Conservation (phyloP, 257 asterid species). For the Plantago elongata region DNA sequence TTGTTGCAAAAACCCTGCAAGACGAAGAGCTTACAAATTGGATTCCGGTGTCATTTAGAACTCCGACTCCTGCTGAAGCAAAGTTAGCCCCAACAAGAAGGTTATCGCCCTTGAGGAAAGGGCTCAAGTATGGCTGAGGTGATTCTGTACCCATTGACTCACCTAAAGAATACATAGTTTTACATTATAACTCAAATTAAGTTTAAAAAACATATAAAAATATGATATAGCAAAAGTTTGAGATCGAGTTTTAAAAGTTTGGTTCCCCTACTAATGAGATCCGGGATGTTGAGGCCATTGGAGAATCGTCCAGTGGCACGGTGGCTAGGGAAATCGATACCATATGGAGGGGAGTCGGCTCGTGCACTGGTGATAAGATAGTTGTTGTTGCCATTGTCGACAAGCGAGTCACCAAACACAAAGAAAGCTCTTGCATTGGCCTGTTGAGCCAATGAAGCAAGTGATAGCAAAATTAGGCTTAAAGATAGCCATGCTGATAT, state of each 20-base stretch:
- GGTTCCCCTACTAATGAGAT: slow-evolving; percentile 33
- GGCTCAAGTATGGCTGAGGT: slow-evolving; percentile 66
- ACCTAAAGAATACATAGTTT: slow-evolving; percentile 30
- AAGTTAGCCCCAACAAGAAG: slow-evolving; percentile 70
- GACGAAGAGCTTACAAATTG: slow-evolving; percentile 50
- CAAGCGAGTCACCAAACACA: slow-evolving; percentile 46
- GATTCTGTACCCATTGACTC: slow-evolving; percentile 58
- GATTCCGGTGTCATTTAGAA: slow-evolving; percentile 78
- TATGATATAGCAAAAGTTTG: background rate
- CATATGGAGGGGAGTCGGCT: slow-evolving; percentile 47
- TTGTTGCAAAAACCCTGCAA: background rate
- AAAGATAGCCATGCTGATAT: slow-evolving; percentile 23
- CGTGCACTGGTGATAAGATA: slow-evolving; percentile 39
- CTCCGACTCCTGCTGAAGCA: slow-evolving; percentile 84
- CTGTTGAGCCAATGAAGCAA: slow-evolving; percentile 23
- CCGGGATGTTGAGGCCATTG: slow-evolving; percentile 46
- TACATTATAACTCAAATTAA: background rate
- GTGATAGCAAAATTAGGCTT: slow-evolving; percentile 24
- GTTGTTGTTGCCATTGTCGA: slow-evolving; percentile 44
- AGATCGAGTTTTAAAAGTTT: background rate
- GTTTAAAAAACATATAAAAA: background rate
- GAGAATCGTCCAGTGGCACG: slow-evolving; percentile 51
- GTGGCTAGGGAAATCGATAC: slow-evolving; percentile 13
- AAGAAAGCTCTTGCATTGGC: slow-evolving; percentile 51
- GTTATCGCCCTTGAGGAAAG: slow-evolving; percentile 47